Percentiles rank a stretch among this genome's conserved stretches.
These are phyloP conservation scores for Pythium brachiatum DNA, from an alignment of 352 stramenopile species.

Conservation along the genomic window DNA sequence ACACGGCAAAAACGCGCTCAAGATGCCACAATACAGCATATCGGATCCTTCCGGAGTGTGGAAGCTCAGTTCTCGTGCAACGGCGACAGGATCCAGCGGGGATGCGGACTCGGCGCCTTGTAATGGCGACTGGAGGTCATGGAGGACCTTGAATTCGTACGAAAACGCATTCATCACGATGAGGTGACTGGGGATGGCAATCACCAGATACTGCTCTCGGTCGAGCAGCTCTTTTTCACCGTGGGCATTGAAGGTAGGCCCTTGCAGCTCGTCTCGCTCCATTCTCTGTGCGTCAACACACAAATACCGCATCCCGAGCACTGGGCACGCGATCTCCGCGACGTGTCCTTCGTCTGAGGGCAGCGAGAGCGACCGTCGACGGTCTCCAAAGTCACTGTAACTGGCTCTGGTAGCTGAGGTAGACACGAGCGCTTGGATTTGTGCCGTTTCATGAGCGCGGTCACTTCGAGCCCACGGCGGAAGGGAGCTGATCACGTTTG, in stretches of 20 bases:
- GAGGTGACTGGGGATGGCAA: slow-evolving; percentile 46
- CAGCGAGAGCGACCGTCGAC: not conserved
- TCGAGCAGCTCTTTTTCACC: slow-evolving; percentile 47
- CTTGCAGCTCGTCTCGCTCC: not conserved
- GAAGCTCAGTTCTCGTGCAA: slow-evolving; percentile 63
- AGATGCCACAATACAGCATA: slow-evolving; percentile 40
- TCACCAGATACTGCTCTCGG: slow-evolving; percentile 52
- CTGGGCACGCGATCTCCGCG: slow-evolving; percentile 41
- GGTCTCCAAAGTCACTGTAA: slow-evolving; percentile 28
- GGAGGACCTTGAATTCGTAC: slow-evolving; percentile 51
- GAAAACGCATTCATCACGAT: slow-evolving; percentile 67
- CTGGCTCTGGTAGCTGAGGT: slow-evolving; percentile 18
- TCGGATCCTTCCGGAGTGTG: slow-evolving; percentile 24
- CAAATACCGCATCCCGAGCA: slow-evolving; percentile 51
- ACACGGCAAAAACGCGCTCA: slow-evolving; percentile 68
- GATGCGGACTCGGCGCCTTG: not conserved
- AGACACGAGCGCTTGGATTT: slow-evolving; percentile 32
- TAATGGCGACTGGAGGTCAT: slow-evolving; percentile 45
- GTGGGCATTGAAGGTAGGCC: slow-evolving; percentile 43
- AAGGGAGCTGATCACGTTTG: slow-evolving; percentile 70
- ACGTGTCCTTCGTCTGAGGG: slow-evolving; percentile 13
- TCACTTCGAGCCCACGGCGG: slow-evolving; percentile 61
- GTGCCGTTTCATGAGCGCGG: slow-evolving; percentile 32
- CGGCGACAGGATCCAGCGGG: slow-evolving; percentile 29
- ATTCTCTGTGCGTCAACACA: slow-evolving; percentile 26